A percentile compares a stretch with the other conserved stretches of the same genome.
Evolutionary conservation across 306 rosid species (phyloP).

Genomic region (Bauhinia variegata): DNA sequence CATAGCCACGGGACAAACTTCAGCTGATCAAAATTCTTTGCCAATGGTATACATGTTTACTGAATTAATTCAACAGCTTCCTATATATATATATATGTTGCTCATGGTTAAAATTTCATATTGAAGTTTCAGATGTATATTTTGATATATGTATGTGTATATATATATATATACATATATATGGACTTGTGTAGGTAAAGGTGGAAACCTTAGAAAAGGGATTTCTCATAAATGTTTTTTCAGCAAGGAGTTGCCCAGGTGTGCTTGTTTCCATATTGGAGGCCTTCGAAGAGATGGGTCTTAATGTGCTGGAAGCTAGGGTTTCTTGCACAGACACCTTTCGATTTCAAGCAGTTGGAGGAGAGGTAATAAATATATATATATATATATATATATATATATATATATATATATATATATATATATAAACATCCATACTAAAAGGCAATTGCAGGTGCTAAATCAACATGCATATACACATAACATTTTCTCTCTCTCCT

Average conservation of each 20-base stretch:
- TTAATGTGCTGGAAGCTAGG: conserved; percentile 78
- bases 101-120: too few relatives aligned
- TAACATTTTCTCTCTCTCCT: too few relatives aligned
- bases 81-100: neutral
- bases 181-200: conserved; percentile 48
- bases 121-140: too few relatives aligned
- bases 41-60: conserved; percentile 51
- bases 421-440: too few relatives aligned
- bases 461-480: too few relatives aligned
- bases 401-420: neutral
- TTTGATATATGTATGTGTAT: too few relatives aligned
- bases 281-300: conserved; percentile 70
- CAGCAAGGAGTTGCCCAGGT: conserved; percentile 67
- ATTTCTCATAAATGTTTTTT: conserved; percentile 57
- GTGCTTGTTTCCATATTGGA: conserved; percentile 72
- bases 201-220: conserved; percentile 78
- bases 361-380: conserved; percentile 53
- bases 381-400: neutral
- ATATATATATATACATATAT: neutral
- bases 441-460: too few relatives aligned
- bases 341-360: conserved; percentile 70
- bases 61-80: neutral
- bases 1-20: conserved; percentile 49
- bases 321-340: conserved; percentile 73
- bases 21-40: conserved; percentile 46